Evolutionary conservation across 768 basidiomycete species (phyloP), one percentile per base, ranked within the genome.

Genomic region (Termitomyces heimii): DNA sequence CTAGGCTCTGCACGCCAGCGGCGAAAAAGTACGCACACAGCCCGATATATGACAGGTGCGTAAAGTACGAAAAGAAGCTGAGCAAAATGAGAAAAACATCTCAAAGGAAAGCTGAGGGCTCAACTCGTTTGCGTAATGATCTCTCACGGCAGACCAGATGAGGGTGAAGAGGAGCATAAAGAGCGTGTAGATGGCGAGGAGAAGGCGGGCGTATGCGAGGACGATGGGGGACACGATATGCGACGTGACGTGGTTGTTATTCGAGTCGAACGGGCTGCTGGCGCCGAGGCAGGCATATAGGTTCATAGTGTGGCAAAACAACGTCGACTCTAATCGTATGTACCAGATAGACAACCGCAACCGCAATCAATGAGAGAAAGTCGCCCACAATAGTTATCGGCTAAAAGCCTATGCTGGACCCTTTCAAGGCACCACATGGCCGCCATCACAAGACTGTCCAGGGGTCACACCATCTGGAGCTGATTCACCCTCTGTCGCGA

Each of bases 21-120:
- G 83, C 84, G 66, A 77, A 83, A 67, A 82, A 82, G 68, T 88
- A 89, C 22, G 84, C 75, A 20, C 78, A 75, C 1, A 87, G 62
- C 0, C 88, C 88, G 37, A 82, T 80, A 57, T 82, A 86, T 0
- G 82, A 77, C 1, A 88, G 75, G 69, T 83, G 88, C 8, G 81
- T 79, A 61, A 85, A 77, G 71, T 49, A 56, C 35, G 43, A 61
- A 32, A 53, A 50, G 54, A 26, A 22, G 22, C 44, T 42, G 18
- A 54, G 42, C 0, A 42, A 31, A 28, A 4, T 50, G 12, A 31
- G 24, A 22, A 20, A 22, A 51, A 53, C 24, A n/a, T n/a, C n/a
- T n/a, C n/a, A n/a, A n/a, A 1, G 34, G 1, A 1, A 44, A 8
- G 2, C 32, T 13, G 4, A 42, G 2, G n/a, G 56, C 55, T 31